Percentiles rank a stretch among this genome's conserved stretches.
These are phyloP conservation scores for Prunus persica DNA, from an alignment of 306 rosid genomes.

Conservation along the genomic window Prunus_persica_NCBIv2 NC_034012.1:2940001-2940500, in stretches of 20 bases:
- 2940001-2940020: not conserved
- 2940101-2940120: slow-evolving; percentile 65
- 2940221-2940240: slow-evolving; percentile 17
- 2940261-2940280: not conserved
- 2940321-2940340: not conserved
- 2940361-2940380: not conserved
- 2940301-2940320: not conserved
- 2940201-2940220: slow-evolving; percentile 17
- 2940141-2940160: slow-evolving; percentile 48
- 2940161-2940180: slow-evolving; percentile 77
- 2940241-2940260: not conserved
- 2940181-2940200: slow-evolving; percentile 27
- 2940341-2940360: not conserved
- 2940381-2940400: not conserved
- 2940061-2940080: not conserved
- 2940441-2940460: not conserved
- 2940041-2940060: not conserved
- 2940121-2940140: slow-evolving; percentile 51
- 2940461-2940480: not conserved
- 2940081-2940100: slow-evolving; percentile 3
- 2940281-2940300: slow-evolving; percentile 1
- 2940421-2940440: not conserved
- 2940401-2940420: not conserved
- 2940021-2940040: not conserved
- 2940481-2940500: not conserved